Conservation (phyloP, 2,329 filamentous ascomycete species). For the Sporothrix humicola region DNA sequence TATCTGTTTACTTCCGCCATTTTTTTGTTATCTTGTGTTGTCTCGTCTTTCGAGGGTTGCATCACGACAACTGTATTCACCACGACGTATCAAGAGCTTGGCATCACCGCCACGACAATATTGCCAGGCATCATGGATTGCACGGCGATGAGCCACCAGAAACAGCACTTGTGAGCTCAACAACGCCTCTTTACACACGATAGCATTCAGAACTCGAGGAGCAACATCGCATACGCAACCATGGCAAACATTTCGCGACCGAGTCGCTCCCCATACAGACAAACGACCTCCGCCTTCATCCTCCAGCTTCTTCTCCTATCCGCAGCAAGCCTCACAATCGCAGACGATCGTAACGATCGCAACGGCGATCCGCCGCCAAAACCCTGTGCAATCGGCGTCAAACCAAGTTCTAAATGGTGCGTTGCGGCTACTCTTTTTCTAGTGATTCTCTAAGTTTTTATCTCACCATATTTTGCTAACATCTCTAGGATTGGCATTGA, state of each 20-base stretch:
- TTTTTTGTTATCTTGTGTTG: not conserved
- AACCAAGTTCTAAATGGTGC: not conserved
- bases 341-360: not conserved
- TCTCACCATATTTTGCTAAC: not conserved
- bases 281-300: not conserved
- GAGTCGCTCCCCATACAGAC: not conserved
- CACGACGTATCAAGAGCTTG: not conserved
- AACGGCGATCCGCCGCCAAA: not conserved
- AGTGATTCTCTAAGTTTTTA: not conserved
- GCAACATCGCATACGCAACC: not conserved
- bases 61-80: not conserved
- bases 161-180: not conserved
- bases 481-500: slow-evolving; percentile 64
- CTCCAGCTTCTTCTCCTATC: slow-evolving; percentile 1
- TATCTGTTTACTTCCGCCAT: not conserved
- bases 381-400: not conserved
- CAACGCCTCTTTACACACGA: not conserved
- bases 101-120: not conserved
- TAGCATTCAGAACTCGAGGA: not conserved
- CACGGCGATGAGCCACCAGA: not conserved
- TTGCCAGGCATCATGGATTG: slow-evolving; percentile 2
- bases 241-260: not conserved
- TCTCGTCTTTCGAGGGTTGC: not conserved
- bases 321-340: not conserved
- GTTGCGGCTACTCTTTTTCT: not conserved